Conservation (phyloP, 2,329 filamentous ascomycete genomes). For the Hymenoscyphus fraxineus region DNA sequence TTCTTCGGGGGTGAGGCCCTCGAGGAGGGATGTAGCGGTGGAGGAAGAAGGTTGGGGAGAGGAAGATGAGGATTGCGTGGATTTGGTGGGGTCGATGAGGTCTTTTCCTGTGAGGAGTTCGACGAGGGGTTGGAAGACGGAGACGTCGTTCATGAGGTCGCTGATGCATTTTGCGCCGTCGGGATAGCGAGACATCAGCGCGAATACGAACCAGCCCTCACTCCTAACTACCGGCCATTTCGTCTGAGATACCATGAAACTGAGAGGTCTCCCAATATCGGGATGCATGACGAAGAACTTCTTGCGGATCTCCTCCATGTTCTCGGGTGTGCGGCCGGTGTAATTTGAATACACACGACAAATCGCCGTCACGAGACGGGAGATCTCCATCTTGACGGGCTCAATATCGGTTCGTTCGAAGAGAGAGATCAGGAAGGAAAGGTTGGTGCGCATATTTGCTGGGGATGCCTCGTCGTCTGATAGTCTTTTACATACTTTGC, state of each 20-base stretch:
- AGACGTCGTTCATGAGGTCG: slow-evolving; percentile 41
- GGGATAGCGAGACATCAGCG: slow-evolving; percentile 52
- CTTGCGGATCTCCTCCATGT: slow-evolving; percentile 36
- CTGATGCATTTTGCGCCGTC: slow-evolving; percentile 48
- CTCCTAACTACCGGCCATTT: slow-evolving; percentile 58
- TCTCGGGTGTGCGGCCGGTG: slow-evolving; percentile 27
- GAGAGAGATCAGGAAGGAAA: slow-evolving; percentile 40
- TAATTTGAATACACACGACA: slow-evolving; percentile 52
- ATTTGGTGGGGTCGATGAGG: slow-evolving; percentile 23
- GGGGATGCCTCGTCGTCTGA: slow-evolving; percentile 37
- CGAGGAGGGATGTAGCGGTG: slow-evolving; percentile 12
- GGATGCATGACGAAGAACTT: slow-evolving; percentile 34
- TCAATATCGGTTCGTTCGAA: slow-evolving; percentile 46
- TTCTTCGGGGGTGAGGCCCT: slow-evolving; percentile 9
- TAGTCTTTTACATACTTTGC: slow-evolving; percentile 44
- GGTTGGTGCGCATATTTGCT: slow-evolving; percentile 34
- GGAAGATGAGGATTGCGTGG: neutral
- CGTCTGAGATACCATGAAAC: slow-evolving; percentile 51
- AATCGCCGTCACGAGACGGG: slow-evolving; percentile 49
- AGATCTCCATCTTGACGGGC: slow-evolving; percentile 57
- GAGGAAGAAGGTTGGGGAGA: neutral
- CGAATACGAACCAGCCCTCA: slow-evolving; percentile 60
- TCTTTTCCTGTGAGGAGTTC: slow-evolving; percentile 48
- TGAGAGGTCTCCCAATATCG: slow-evolving; percentile 38
- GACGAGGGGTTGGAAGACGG: slow-evolving; percentile 43